These are phyloP conservation scores for Curvularia hawaiiensis DNA, from an alignment of 2,329 filamentous ascomycete genomes.

Conservation along the genomic window DNA sequence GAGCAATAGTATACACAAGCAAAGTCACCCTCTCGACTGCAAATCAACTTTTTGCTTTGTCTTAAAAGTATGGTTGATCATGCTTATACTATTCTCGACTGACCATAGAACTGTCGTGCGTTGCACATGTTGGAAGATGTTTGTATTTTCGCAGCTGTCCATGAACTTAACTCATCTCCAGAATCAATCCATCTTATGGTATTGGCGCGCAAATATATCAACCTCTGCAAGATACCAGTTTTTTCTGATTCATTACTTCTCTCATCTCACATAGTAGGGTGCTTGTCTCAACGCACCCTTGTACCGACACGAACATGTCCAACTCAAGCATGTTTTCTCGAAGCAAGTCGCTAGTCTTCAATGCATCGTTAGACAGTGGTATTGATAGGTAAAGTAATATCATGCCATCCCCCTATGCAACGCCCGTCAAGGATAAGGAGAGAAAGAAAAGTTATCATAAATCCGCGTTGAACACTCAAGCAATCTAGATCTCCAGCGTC, in stretches of 20 bases:
- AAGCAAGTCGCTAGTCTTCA: not conserved
- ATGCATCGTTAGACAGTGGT: not conserved
- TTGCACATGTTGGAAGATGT: not conserved
- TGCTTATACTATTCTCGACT: no score
- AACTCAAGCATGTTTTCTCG: not conserved
- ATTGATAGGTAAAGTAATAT: constrained; percentile 1
- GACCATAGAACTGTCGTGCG: no score
- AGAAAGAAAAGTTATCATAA: not conserved
- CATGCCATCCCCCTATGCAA: not conserved
- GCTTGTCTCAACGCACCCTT: not conserved
- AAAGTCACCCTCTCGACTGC: no score
- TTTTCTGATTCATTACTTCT: not conserved
- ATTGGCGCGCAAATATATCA: not conserved
- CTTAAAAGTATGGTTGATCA: no score
- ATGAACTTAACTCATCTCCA: not conserved
- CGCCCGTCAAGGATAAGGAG: not conserved
- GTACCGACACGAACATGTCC: not conserved
- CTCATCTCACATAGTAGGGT: not conserved
- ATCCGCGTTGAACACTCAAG: not conserved
- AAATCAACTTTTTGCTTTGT: no score
- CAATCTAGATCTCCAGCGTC: constrained; percentile 2
- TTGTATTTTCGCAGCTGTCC: not conserved
- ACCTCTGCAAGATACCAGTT: not conserved
- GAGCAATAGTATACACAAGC: no score
- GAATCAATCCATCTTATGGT: not conserved